Evolutionary conservation across 208 protist species (phyloP), one percentile per base, ranked within the genome.

Genomic region (Trypanosoma boissoni): DNA sequence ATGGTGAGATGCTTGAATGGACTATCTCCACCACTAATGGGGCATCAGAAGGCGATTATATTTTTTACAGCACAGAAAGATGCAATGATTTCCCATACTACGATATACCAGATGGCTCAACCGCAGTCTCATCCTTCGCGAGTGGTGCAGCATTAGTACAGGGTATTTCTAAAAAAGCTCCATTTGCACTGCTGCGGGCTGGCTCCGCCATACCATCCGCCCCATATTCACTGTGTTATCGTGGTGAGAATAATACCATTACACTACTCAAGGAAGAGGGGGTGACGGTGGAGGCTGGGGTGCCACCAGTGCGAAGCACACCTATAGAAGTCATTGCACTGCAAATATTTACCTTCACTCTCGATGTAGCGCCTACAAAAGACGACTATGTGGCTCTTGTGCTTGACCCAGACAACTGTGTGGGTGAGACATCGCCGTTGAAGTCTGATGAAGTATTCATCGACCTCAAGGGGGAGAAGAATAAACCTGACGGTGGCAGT

Each of bases 21-120:
- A 81, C 80, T 8, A 64, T 95, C 45, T 48, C 63, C 14, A 39
- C 60, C 2, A 55, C 50, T 36, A 54, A 55, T 10, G 72, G 69
- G 48, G 53, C 24, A 27, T 41, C 41, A 5, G 43, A 45, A 10
- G 62, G 14, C 12, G 78, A 83, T 24, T 59, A 86, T 8, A 44
- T 90, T 41, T 95, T 87, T 75, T 92, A 90, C 72, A 95, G 88
- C 68, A 52, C n/a, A 10, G 39, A 58, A 1, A 26, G 37, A 28
- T 95, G 88, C 58, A 79, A 78, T 72, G 81, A 92, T 58, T 65
- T 89, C 28, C 67, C 64, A 21, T 93, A 90, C 67, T 90, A 87
- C 71, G 75, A 48, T 16, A 42, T 51, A 21, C 55, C 58, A 29
- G 9, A 18, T 4, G 28, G 16, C 2, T 20, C 43, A n/a, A n/a